Conservation (phyloP, 305 asterid species). For the Solanum aculeatissimum region DNA sequence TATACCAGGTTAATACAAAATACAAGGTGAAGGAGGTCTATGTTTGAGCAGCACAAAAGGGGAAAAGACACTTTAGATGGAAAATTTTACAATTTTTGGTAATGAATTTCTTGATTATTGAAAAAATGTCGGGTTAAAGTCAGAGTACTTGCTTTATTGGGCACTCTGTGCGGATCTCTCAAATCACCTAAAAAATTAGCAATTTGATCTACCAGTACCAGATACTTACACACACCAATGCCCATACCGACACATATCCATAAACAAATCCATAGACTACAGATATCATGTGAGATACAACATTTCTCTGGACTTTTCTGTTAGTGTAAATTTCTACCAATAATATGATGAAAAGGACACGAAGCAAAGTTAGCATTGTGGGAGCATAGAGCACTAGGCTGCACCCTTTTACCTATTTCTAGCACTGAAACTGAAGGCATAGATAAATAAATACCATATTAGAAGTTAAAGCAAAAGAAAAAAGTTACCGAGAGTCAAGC, state of each 20-base stretch:
- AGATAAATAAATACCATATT: neutral
- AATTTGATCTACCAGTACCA: neutral
- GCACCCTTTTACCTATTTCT: neutral
- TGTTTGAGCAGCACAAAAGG: neutral
- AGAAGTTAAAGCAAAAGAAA: neutral
- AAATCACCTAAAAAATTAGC: neutral
- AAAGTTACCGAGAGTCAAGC: conserved; percentile 86
- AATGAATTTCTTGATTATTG: neutral
- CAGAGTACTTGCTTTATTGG: neutral
- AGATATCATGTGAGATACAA: neutral
- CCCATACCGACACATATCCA: neutral
- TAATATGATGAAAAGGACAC: neutral
- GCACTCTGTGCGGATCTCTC: neutral
- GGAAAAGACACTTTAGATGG: neutral
- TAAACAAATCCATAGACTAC: neutral
- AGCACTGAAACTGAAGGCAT: neutral
- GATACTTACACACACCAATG: neutral
- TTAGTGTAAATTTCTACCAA: neutral
- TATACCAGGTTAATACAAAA: neutral
- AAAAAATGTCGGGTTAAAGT: neutral
- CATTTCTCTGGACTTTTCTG: neutral
- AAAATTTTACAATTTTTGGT: neutral
- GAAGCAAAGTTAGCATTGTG: neutral
- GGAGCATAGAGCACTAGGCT: neutral
- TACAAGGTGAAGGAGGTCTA: neutral